A percentile compares a stretch with the other conserved stretches of the same genome.
Evolutionary conservation across 2,329 filamentous ascomycete genomes (phyloP).

Genomic region (Paracorniculantispora psalliotae): DNA sequence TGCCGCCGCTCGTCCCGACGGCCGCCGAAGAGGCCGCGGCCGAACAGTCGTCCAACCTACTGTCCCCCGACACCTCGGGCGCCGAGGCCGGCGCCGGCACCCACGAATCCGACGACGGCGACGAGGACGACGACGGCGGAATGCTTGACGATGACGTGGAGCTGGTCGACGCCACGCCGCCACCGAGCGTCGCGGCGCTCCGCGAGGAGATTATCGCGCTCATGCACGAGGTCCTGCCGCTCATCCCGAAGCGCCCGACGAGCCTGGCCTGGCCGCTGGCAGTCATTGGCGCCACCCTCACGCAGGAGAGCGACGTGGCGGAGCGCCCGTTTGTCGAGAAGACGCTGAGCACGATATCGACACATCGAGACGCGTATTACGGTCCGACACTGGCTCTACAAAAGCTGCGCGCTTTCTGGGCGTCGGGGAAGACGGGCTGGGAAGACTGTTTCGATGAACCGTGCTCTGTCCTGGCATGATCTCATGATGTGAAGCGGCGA

Average conservation of each 20-base stretch:
- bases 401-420: constrained; percentile 4
- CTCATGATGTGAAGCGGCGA: neutral
- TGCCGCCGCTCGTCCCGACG: neutral
- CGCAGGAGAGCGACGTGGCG: neutral
- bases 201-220: neutral
- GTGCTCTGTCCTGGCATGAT: constrained; percentile 2
- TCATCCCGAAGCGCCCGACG: neutral
- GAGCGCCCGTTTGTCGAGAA: neutral
- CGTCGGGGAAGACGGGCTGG: constrained; percentile 2
- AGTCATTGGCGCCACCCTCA: neutral
- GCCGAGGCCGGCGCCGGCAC: neutral
- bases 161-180: neutral
- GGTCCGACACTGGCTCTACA: neutral
- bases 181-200: neutral
- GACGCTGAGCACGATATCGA: neutral
- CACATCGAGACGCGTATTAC: constrained; percentile 6
- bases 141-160: neutral
- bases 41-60: neutral
- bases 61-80: neutral
- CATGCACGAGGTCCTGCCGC: neutral
- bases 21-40: neutral
- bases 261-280: constrained; percentile 5
- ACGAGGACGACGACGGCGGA: neutral
- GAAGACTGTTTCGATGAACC: constrained; percentile 7
- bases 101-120: neutral